Evolutionary conservation across 139 green algal genomes (phyloP).

Genomic region (Coelastrella sp.): DNA sequence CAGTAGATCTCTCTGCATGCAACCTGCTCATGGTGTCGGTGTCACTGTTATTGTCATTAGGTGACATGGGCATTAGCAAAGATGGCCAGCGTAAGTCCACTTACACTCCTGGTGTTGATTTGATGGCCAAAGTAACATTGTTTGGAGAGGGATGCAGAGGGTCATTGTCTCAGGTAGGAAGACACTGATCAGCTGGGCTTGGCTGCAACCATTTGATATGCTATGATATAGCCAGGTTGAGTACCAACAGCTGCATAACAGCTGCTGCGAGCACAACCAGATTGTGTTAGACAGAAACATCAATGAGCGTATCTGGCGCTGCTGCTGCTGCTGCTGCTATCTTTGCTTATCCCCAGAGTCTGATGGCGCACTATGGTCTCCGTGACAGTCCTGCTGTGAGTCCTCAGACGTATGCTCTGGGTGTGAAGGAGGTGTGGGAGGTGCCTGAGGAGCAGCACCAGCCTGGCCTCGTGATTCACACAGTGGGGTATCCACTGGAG

Average conservation of each 20-base stretch:
- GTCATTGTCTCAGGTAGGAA: conserved; percentile 82
- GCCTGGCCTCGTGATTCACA: conserved; percentile 86
- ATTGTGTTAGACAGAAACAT: no score
- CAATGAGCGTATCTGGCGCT: no score
- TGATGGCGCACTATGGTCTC: conserved; percentile 81
- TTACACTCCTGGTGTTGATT: conserved; percentile 82
- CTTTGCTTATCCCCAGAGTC: conserved; percentile 60
- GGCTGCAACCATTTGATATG: background rate
- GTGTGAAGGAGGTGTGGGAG: conserved; percentile 89
- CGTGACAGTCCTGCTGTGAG: conserved; percentile 64
- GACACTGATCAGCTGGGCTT: background rate
- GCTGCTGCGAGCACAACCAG: no score
- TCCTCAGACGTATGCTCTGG: conserved; percentile 91
- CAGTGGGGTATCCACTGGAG: conserved; percentile 86
- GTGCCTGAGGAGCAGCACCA: conserved; percentile 64
- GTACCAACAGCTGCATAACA: no score
- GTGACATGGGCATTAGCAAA: conserved; percentile 84
- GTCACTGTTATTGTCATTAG: background rate
- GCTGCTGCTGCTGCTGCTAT: no score
- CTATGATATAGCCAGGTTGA: background rate
- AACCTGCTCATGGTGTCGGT: background rate
- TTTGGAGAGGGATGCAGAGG: conserved; percentile 93
- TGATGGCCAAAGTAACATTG: conserved; percentile 85
- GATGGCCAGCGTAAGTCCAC: conserved; percentile 70
- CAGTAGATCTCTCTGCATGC: no score